Conservation (phyloP, 148 eudicot genomes). For the Amaranthus cruentus region DNA sequence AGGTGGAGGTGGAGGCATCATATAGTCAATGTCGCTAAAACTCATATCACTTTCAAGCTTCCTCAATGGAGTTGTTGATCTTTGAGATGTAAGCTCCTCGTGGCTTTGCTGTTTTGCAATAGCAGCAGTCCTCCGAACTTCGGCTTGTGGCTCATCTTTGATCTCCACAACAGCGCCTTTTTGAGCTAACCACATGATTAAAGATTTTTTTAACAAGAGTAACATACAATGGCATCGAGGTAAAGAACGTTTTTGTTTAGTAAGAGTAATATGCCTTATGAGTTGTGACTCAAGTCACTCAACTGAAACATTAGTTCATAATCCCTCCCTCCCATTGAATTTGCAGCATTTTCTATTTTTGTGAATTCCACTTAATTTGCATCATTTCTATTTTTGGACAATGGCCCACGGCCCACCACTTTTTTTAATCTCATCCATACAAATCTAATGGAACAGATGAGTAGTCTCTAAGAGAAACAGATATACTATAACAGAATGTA, state of each 20-base stretch:
- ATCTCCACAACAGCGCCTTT: slow-evolving; percentile 40
- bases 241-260: no score
- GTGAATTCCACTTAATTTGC: no score
- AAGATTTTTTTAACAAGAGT: neutral
- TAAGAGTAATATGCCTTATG: no score
- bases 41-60: slow-evolving; percentile 46
- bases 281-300: neutral
- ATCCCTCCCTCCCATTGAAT: neutral
- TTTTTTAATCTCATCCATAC: no score
- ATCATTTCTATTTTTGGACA: no score
- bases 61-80: slow-evolving; percentile 35
- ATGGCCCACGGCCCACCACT: no score
- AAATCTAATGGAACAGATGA: no score
- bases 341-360: no score
- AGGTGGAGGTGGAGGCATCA: slow-evolving; percentile 61
- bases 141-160: slow-evolving; percentile 49
- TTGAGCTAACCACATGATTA: slow-evolving; percentile 38
- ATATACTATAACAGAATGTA: slow-evolving; percentile 10
- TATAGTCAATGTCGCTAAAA: slow-evolving; percentile 57
- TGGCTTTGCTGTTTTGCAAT: slow-evolving; percentile 38
- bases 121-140: slow-evolving; percentile 34
- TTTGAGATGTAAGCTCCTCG: slow-evolving; percentile 39
- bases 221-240: neutral
- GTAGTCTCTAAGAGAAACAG: neutral
- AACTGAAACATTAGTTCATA: neutral